Conservation (phyloP, 2,329 filamentous ascomycete species). For the Apiospora kogelbergensis region DNA sequence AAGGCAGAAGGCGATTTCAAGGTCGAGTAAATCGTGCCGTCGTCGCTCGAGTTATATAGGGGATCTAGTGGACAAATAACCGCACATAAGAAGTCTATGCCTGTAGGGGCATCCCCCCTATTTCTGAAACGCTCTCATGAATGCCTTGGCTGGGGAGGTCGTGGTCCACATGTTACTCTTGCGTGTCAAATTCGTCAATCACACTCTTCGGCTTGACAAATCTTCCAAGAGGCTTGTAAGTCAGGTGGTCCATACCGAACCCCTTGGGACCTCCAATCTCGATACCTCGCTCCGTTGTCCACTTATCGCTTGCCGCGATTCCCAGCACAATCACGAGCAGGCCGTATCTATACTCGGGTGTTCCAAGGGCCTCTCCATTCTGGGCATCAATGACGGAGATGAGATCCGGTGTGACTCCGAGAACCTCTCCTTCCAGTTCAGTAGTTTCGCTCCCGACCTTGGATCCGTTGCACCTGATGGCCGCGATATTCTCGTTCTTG, state of each 20-base stretch:
- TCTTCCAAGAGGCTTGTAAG: constrained; percentile 47
- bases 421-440: constrained; percentile 37
- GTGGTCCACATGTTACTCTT: background rate
- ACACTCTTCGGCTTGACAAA: constrained; percentile 52
- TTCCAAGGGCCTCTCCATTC: constrained; percentile 56
- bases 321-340: constrained; percentile 50
- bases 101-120: background rate
- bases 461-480: constrained; percentile 33
- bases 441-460: constrained; percentile 30
- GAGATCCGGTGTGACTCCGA: constrained; percentile 57
- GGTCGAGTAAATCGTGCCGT: constrained; percentile 15
- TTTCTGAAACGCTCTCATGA: background rate
- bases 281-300: constrained; percentile 47
- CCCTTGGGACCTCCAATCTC: constrained; percentile 49
- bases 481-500: constrained; percentile 74
- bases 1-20: constrained; percentile 24
- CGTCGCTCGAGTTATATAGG: background rate
- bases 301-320: constrained; percentile 43
- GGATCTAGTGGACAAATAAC: background rate
- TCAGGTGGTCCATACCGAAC: constrained; percentile 48
- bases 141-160: background rate
- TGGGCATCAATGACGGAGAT: constrained; percentile 56
- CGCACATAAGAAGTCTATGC: background rate
- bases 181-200: constrained; percentile 46
- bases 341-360: constrained; percentile 56